phyloP scores from a whole-genome alignment of 345 rosid species.

The Camelina hispida region DNA sequence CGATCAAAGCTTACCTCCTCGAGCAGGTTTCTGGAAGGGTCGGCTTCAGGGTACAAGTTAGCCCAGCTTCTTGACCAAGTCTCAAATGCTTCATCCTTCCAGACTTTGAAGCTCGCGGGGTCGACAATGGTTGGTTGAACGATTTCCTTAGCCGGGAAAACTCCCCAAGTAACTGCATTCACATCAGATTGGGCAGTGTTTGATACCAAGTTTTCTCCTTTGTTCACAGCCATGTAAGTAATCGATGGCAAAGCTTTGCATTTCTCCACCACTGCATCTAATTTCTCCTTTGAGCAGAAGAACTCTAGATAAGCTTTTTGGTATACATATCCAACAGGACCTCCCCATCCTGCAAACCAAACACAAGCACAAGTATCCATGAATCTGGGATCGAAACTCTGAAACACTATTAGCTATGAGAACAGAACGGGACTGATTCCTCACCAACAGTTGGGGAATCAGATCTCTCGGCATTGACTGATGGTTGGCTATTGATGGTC shows the following conservation, averaged over 20 bases:
- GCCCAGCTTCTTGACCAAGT: slow-evolving; percentile 91
- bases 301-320: slow-evolving; percentile 92
- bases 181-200: slow-evolving; percentile 56
- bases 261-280: slow-evolving; percentile 60
- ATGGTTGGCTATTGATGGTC: slow-evolving; percentile 96
- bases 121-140: slow-evolving; percentile 91
- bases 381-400: neutral
- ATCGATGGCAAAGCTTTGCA: slow-evolving; percentile 61
- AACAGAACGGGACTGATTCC: neutral
- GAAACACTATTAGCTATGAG: neutral
- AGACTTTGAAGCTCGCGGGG: slow-evolving; percentile 74
- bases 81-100: slow-evolving; percentile 96
- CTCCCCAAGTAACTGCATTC: slow-evolving; percentile 95
- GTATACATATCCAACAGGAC: slow-evolving; percentile 83
- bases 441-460: slow-evolving; percentile 79
- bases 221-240: slow-evolving; percentile 73
- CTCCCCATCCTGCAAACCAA: slow-evolving; percentile 73
- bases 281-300: slow-evolving; percentile 76
- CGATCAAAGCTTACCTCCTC: slow-evolving; percentile 38
- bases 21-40: slow-evolving; percentile 61
- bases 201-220: slow-evolving; percentile 58
- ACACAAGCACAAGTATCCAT: slow-evolving; percentile 4
- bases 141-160: slow-evolving; percentile 82
- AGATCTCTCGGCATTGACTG: slow-evolving; percentile 84
- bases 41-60: slow-evolving; percentile 65